A percentile compares a stretch with the other conserved stretches of the same genome.
Conservation (phyloP, 495 filamentous ascomycete genomes). For the Neurospora sp. region DNA sequence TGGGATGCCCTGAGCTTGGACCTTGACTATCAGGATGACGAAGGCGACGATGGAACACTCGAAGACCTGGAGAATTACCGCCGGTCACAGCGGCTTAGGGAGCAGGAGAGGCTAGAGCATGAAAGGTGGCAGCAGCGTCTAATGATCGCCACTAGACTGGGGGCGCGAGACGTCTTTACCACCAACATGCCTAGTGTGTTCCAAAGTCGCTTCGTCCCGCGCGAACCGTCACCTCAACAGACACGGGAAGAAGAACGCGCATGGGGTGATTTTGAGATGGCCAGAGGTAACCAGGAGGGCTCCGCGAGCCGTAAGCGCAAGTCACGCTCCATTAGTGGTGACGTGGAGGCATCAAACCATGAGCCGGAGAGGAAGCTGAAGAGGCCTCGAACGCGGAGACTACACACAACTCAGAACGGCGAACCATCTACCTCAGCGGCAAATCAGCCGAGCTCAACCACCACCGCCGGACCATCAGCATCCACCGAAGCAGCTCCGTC, state of each 20-base stretch:
- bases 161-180: conserved; percentile 55
- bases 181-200: conserved; percentile 38
- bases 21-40: conserved; percentile 81
- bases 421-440: conserved; percentile 24
- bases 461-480: conserved; percentile 12
- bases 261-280: conserved; percentile 83
- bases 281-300: conserved; percentile 52
- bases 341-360: conserved; percentile 47
- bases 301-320: conserved; percentile 55
- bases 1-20: conserved; percentile 59
- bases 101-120: conserved; percentile 57
- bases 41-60: conserved; percentile 40
- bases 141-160: conserved; percentile 67
- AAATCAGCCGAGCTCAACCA: conserved; percentile 5
- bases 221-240: conserved; percentile 45
- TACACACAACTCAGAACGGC: conserved; percentile 24
- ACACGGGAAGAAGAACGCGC: conserved; percentile 70
- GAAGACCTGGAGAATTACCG: conserved; percentile 27
- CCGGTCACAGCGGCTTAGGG: conserved; percentile 46
- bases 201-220: conserved; percentile 10
- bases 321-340: conserved; percentile 58
- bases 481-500: conserved; percentile 38
- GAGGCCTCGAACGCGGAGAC: conserved; percentile 58
- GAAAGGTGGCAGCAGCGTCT: conserved; percentile 69
- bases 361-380: conserved; percentile 70